Base-by-base conservation (phyloP, 192 early-diverging fungal genomes). In the Pilobolus umbonatus region DNA sequence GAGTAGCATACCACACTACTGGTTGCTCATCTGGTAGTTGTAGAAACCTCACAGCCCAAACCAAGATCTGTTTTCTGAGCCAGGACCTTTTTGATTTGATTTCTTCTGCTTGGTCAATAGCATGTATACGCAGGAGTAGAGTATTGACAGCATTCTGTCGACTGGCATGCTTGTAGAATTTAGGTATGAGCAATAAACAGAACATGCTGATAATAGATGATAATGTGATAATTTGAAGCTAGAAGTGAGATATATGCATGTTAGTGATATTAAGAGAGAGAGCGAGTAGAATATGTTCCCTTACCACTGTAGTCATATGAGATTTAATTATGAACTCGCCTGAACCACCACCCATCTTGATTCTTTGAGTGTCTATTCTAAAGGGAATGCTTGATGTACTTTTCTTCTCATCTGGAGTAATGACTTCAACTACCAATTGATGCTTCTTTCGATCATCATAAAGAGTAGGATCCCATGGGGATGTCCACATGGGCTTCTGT, bases 271-370 rank as follows among this genome's bases (percentile, higher is more conserved):
- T 25, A 26, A 25, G 14, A 48, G 24, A 25, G 4, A 48, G 24
- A 21, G 28, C 2, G 7, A 8, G 12, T 9, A 25, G 34, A 55
- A 7, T 52, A 60, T 4, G 29, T 25, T 35, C 34, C n/a, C 76
- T 73, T 75, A 89, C 80, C 19, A 84, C 61, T 8, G 61, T 43
- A 1, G 83, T 64, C 61, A 85, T 78, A 50, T 81, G 65, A 42
- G 78, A 74, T 48, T 71, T 73, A 70, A 89, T 90, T 35, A 90
- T 77, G 80, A 80, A 90, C 54, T 86, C 80, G 35, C 87, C 88
- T 19, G 78, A 65, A n/a, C 84, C 78, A 29, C 80, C 87, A 36
- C 85, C 78, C 51, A 85, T 78, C 10, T 81, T 64, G 12, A 78
- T 71, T 12, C 79, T 53, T 40, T 80, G 39, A 4, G 78, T 79